These are phyloP conservation scores for Gonapodya sp. DNA, from an alignment of 192 early-diverging fungal species.

Conservation along the genomic window DNA sequence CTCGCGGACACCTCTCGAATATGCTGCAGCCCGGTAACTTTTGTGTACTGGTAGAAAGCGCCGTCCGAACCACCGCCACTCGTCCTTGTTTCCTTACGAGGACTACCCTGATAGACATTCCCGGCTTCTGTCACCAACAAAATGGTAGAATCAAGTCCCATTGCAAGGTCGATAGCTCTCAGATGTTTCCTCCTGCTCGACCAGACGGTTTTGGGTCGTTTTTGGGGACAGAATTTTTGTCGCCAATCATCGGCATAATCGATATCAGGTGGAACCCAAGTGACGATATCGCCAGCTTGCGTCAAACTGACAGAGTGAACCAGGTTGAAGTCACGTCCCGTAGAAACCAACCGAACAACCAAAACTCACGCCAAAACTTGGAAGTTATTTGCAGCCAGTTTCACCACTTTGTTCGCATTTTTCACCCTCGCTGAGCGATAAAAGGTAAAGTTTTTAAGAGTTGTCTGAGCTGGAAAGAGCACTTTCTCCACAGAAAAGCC, in stretches of 20 bases:
- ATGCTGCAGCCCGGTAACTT: constrained; percentile 49
- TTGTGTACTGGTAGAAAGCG: constrained; percentile 40
- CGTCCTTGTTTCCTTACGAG: constrained; percentile 12
- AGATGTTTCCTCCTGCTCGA: constrained; percentile 32
- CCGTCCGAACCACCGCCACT: constrained; percentile 14
- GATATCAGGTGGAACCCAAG: not conserved
- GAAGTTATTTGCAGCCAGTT: constrained; percentile 15
- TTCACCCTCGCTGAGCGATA: constrained; percentile 10
- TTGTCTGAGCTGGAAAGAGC: constrained; percentile 21
- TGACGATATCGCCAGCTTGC: not conserved
- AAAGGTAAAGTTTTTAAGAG: not conserved
- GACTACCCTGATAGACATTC: constrained; percentile 52
- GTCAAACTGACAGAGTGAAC: not conserved
- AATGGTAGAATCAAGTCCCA: constrained; percentile 59
- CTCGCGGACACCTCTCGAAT: constrained; percentile 43
- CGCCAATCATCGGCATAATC: not conserved
- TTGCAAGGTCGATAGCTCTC: constrained; percentile 41
- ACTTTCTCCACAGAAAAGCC: constrained; percentile 41
- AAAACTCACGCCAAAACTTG: not conserved
- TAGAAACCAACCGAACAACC: no score
- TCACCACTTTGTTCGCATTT: constrained; percentile 5
- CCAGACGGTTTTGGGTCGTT: constrained; percentile 50
- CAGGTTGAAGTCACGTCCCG: no score
- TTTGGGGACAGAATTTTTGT: constrained; percentile 16
- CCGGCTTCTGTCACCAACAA: constrained; percentile 56